Percentiles rank a stretch among this genome's conserved stretches.
Evolutionary conservation across 148 eudicot genomes (phyloP).

Genomic region (Salicornia ramosissima): DNA sequence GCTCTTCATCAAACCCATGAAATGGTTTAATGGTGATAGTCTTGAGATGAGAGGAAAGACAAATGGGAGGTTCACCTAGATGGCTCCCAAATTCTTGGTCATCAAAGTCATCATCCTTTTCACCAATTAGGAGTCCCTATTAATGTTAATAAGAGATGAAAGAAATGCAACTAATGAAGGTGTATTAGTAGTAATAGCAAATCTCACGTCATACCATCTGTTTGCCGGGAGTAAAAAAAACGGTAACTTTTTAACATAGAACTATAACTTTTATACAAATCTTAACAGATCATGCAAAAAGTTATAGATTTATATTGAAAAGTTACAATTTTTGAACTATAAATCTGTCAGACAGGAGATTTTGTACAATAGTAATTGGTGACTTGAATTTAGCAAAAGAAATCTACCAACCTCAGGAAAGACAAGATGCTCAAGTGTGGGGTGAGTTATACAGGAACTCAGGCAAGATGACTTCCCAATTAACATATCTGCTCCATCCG

Average conservation of each 20-base stretch:
- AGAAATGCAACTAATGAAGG: not conserved
- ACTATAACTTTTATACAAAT: too few relatives aligned
- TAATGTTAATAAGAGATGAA: not conserved
- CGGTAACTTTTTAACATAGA: too few relatives aligned
- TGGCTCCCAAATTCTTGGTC: conserved; percentile 9
- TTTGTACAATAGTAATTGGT: too few relatives aligned
- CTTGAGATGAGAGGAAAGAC: conserved; percentile 11
- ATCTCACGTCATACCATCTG: too few relatives aligned
- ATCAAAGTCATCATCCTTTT: not conserved
- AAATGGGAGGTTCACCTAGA: not conserved
- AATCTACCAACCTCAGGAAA: conserved; percentile 7
- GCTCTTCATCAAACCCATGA: not conserved
- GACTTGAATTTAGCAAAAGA: not conserved
- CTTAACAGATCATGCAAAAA: too few relatives aligned
- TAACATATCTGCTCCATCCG: not conserved
- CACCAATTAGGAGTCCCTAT: conserved; percentile 3
- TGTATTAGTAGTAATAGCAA: not conserved
- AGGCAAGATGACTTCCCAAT: not conserved
- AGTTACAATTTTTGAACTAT: too few relatives aligned
- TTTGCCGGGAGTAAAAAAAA: too few relatives aligned
- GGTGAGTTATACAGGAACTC: conserved; percentile 3
- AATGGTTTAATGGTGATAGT: too few relatives aligned
- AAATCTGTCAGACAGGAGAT: too few relatives aligned
- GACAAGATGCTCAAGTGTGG: not conserved
- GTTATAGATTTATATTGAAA: too few relatives aligned